phyloP scores from a whole-genome alignment of 2,329 filamentous ascomycete genomes.

The Simplicillium aogashimaense region DNA sequence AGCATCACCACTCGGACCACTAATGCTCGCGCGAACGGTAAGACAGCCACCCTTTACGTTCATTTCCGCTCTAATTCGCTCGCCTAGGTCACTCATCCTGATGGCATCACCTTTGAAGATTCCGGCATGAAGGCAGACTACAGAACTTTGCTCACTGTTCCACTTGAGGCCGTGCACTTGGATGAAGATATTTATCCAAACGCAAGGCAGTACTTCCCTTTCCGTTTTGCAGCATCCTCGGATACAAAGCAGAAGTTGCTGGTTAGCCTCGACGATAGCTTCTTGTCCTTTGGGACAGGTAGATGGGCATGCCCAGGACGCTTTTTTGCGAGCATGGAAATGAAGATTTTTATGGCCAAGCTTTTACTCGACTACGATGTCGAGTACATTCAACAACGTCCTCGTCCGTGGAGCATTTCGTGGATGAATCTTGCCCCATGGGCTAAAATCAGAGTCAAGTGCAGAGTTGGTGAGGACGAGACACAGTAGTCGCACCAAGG shows the following conservation, averaged over 20 bases:
- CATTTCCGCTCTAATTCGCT: no score
- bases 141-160: neutral
- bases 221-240: constrained; percentile 10
- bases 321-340: constrained; percentile 29
- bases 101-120: neutral
- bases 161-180: constrained; percentile 12
- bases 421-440: no score
- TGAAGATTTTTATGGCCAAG: constrained; percentile 28
- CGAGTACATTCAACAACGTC: no score
- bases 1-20: neutral
- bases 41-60: no score
- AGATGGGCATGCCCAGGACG: constrained; percentile 26
- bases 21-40: neutral
- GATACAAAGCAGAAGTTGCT: no score
- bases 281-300: constrained; percentile 17
- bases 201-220: constrained; percentile 14
- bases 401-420: no score
- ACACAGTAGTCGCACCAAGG: no score
- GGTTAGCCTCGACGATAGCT: no score
- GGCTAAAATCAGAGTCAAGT: no score
- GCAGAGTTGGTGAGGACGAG: no score
- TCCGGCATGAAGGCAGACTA: neutral
- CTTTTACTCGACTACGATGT: constrained; percentile 26
- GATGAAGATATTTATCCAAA: constrained; percentile 13
- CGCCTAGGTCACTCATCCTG: neutral